Conservation (phyloP, 768 basidiomycete genomes). For the Suillus alpinus region DNA sequence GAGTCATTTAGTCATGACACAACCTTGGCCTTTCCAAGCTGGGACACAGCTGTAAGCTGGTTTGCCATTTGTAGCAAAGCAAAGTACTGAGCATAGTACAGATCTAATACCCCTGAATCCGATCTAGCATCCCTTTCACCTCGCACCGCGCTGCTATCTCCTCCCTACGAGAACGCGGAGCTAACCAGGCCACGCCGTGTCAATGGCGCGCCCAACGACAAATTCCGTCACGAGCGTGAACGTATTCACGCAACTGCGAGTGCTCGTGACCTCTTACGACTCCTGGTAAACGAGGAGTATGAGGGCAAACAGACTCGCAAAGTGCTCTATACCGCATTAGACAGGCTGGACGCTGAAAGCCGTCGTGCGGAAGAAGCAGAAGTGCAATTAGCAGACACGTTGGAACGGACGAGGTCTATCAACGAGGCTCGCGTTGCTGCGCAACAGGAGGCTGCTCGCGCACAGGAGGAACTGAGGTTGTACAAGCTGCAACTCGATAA, state of each 20-base stretch:
- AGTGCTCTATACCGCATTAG: constrained; percentile 33
- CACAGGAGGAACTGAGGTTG: constrained; percentile 48
- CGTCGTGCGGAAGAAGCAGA: constrained; percentile 36
- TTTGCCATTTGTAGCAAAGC: background rate
- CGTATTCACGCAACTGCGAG: constrained; percentile 30
- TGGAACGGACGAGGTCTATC: constrained; percentile 27
- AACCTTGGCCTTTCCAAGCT: constrained; percentile 18
- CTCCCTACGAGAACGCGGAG: constrained; percentile 15
- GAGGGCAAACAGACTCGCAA: constrained; percentile 39
- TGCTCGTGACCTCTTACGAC: constrained; percentile 26
- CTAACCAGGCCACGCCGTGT: constrained; percentile 7
- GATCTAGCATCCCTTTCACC: constrained; percentile 27
- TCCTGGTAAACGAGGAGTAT: constrained; percentile 40
- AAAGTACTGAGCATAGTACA: constrained; percentile 7
- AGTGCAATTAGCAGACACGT: constrained; percentile 27
- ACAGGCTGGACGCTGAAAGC: constrained; percentile 37
- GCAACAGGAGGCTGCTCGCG: constrained; percentile 27
- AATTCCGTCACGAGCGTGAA: constrained; percentile 34
- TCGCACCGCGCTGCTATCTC: constrained; percentile 27
- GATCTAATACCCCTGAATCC: constrained; percentile 23
- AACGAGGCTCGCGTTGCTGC: constrained; percentile 30
- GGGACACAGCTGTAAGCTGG: constrained; percentile 19
- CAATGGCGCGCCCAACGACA: constrained; percentile 29
- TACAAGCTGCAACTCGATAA: constrained; percentile 58
- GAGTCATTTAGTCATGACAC: constrained; percentile 17